A percentile compares a stretch with the other conserved stretches of the same genome.
phyloP scores from a whole-genome alignment of 148 eudicot genomes.

The Rhododendron molle region DNA sequence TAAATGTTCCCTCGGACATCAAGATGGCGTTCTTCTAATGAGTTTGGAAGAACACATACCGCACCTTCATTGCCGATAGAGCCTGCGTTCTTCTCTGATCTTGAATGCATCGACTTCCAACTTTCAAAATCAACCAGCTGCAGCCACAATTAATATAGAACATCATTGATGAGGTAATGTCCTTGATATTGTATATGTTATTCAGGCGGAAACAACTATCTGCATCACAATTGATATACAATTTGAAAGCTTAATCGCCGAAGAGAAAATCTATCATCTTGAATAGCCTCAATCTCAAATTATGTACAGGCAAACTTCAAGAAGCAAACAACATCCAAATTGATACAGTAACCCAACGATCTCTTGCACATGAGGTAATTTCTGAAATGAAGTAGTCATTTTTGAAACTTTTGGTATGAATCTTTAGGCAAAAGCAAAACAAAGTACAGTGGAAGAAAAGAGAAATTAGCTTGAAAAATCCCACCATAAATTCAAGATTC shows the following conservation, averaged over 20 bases:
- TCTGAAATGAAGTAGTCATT: not conserved
- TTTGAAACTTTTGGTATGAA: not conserved
- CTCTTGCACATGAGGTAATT: not conserved
- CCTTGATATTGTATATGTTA: not conserved
- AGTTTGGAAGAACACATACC: slow-evolving; percentile 64
- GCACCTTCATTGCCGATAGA: slow-evolving; percentile 61
- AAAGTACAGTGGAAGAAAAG: not conserved
- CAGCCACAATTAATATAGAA: slow-evolving; percentile 1
- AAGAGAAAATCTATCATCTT: not conserved
- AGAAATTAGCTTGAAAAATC: not conserved
- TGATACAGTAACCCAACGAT: not conserved
- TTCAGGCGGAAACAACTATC: not conserved
- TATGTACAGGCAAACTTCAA: not conserved
- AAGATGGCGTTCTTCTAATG: slow-evolving; percentile 59
- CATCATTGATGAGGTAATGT: not conserved
- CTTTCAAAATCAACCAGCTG: slow-evolving; percentile 98
- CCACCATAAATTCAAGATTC: not conserved
- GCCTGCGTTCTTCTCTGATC: slow-evolving; percentile 78
- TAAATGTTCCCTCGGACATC: slow-evolving; percentile 69
- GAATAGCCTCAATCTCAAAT: not conserved
- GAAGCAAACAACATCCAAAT: not conserved
- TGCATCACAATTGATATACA: not conserved
- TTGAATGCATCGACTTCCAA: slow-evolving; percentile 80
- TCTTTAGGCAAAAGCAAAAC: not conserved
- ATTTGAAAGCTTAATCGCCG: not conserved